Percentiles rank a stretch among this genome's conserved stretches.
Evolutionary conservation across 2,329 filamentous ascomycete genomes (phyloP).

Genomic region (Ascosphaera pollenicola): DNA sequence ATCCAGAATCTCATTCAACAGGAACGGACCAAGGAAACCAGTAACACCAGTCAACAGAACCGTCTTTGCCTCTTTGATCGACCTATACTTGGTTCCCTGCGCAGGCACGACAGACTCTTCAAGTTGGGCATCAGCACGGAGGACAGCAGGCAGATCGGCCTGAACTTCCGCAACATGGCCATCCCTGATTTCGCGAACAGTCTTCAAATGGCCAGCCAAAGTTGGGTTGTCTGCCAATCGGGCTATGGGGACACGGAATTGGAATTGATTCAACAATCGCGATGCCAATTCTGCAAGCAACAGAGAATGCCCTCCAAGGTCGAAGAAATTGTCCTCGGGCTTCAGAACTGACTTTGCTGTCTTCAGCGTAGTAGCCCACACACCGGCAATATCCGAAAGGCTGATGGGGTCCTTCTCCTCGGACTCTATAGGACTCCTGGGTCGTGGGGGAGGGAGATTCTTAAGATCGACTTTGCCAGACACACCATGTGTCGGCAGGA

Average conservation of each 20-base stretch:
- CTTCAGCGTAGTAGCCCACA: conserved; percentile 51
- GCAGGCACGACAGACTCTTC: conserved; percentile 45
- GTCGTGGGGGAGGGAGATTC: conserved; percentile 41
- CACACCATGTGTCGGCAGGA: conserved; percentile 52
- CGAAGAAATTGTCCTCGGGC: conserved; percentile 55
- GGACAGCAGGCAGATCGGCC: conserved; percentile 47
- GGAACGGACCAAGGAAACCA: conserved; percentile 54
- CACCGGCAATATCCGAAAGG: conserved; percentile 42
- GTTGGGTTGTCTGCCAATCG: conserved; percentile 51
- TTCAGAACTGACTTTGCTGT: conserved; percentile 41
- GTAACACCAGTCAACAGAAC: conserved; percentile 55
- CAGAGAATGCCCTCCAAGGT: conserved; percentile 58
- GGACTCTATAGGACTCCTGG: conserved; percentile 22
- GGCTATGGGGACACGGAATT: conserved; percentile 48
- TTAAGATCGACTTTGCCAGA: conserved; percentile 62
- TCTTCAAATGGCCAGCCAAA: conserved; percentile 48
- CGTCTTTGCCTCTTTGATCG: conserved; percentile 42
- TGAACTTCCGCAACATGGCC: conserved; percentile 54
- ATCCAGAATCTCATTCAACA: conserved; percentile 46
- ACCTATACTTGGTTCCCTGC: conserved; percentile 28
- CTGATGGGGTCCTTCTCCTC: conserved; percentile 38
- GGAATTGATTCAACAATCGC: conserved; percentile 44
- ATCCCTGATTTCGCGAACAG: conserved; percentile 47
- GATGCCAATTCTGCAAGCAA: conserved; percentile 58
- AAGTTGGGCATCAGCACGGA: conserved; percentile 43